These are phyloP conservation scores for Kuraishia floccosa DNA, from an alignment of 805 yeast species.

Conservation along the genomic window DNA sequence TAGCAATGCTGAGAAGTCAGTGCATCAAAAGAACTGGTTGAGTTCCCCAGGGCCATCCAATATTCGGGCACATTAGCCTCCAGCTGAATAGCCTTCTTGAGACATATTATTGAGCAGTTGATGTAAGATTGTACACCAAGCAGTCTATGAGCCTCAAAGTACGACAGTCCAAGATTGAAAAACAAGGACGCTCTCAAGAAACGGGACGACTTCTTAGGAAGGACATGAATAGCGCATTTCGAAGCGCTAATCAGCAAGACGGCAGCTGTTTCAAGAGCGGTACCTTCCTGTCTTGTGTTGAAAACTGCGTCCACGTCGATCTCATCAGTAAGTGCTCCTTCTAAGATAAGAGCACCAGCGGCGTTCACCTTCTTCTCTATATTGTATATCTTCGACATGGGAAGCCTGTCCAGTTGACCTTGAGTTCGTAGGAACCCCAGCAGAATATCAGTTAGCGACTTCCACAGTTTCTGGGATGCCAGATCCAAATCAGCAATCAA, in stretches of 20 bases:
- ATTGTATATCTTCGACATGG: background rate
- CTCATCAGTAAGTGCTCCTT: background rate
- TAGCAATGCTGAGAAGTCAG: slow-evolving; percentile 87
- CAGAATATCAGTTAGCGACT: slow-evolving; percentile 39
- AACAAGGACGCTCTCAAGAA: slow-evolving; percentile 39
- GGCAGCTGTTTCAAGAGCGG: slow-evolving; percentile 22
- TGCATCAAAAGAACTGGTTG: slow-evolving; percentile 52
- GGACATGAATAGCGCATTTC: slow-evolving; percentile 18
- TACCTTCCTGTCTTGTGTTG: background rate
- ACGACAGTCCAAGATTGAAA: slow-evolving; percentile 66
- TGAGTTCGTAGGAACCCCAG: background rate
- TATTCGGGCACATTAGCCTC: slow-evolving; percentile 61
- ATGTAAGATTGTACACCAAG: slow-evolving; percentile 1
- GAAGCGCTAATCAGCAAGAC: slow-evolving; percentile 32
- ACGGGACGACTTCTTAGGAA: slow-evolving; percentile 22
- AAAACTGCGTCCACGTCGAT: slow-evolving; percentile 2
- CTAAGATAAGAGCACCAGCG: background rate
- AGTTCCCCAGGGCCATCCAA: slow-evolving; percentile 81
- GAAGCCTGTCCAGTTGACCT: background rate
- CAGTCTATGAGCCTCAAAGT: slow-evolving; percentile 32
- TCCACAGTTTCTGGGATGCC: slow-evolving; percentile 53
- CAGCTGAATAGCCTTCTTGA: slow-evolving; percentile 58
- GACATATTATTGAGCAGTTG: slow-evolving; percentile 34
- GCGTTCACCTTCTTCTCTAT: slow-evolving; percentile 4
- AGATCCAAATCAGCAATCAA: slow-evolving; percentile 7